Evolutionary conservation across 495 filamentous ascomycete genomes (phyloP), one percentile per base, ranked within the genome.

Genomic region (Pyronema omphalodes): DNA sequence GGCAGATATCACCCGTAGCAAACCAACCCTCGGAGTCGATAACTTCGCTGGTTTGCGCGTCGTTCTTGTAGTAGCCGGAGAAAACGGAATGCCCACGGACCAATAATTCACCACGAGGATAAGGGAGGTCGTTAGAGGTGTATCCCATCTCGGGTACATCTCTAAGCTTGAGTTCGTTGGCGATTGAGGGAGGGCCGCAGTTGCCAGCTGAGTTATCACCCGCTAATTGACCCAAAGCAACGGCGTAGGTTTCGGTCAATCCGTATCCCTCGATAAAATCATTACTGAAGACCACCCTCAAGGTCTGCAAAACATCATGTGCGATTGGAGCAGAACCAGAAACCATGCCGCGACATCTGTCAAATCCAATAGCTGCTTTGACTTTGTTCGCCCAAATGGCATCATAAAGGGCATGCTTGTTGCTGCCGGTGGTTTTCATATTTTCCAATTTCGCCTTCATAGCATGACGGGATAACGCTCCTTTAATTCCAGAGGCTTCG

Each of bases 71-170:
- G 70, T 98, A 98, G 61, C 83, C 84, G 37, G 67, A 65, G 74
- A 96, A 95, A 49, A 87, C 68, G 46, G 77, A 78, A 46, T 78
- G 74, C 4, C 88, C 86, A 49, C 89, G 79, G 55, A 96, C 68
- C 17, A 95, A 71, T 40, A 98, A 73, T 71, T 98, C 91, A 54
- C 91, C 91, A 17, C 91, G 86, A 9, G 93, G 85, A 63, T 86
- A 72, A 12, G 93, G 93, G 70, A 83, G 84, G 73, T 98, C 91
- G 15, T 86, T 83, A 51, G 81, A 76, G 1, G 82, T 77, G 72
- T 98, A 98, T 37, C 94, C 88, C 79, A 93, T 94, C 45, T 96
- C 91, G 8, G 93, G 88, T 23, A 95, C 81, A 57, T 88, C 89
- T 59, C 76, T 69, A 46, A 98, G 74, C 66, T 88, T 93, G 29